Evolutionary conservation across 2,329 filamentous ascomycete species (phyloP), one percentile per base, ranked within the genome.

Genomic region (Verticillium zaregamsianum): DNA sequence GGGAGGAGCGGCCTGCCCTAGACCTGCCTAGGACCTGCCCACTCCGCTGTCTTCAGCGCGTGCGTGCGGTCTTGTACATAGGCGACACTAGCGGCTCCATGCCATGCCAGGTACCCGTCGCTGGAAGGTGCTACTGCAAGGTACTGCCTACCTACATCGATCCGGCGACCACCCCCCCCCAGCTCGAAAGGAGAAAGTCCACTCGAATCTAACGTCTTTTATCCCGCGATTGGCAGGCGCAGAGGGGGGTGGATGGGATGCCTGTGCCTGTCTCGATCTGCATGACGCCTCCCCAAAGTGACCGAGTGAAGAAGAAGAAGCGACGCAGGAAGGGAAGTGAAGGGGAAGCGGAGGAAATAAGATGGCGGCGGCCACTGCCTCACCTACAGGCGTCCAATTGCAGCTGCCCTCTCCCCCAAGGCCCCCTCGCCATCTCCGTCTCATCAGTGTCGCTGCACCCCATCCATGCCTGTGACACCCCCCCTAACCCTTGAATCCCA

Each of bases 101-200:
- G 20, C 12, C 28, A 23, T 40, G 57, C 57, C 57, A 58, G 57
- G 57, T 58, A 58, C 57, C 57, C 57, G 57, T 32, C 12, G 25
- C n/a, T 28, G 37, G 57, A 28, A 40, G 37, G n/a, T 58, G 39
- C 57, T 45, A 40, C 35, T 49, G 57, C 57, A 58, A 57, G 57
- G 57, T 45, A 58, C 57, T 39, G 6, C 28, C 28, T 28, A 5
- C 28, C 28, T 6, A 28, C 28, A 28, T 5, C 28, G 28, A 28
- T 28, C 28, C 28, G 28, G 28, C 35, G 40, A n/a, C 9, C 3
- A 23, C 20, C 40, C 40, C 20, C 20, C n/a, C 40, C 40, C 40
- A 49, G 40, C 40, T 49, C 20, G 12, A 49, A 23, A 23, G 40
- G n/a, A 7, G 11, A 49, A 49, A 20, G 40, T 25, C 40, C 40